These are phyloP conservation scores for Pyrenula massariospora DNA, from an alignment of 495 filamentous ascomycete species.

Conservation along the genomic window DNA sequence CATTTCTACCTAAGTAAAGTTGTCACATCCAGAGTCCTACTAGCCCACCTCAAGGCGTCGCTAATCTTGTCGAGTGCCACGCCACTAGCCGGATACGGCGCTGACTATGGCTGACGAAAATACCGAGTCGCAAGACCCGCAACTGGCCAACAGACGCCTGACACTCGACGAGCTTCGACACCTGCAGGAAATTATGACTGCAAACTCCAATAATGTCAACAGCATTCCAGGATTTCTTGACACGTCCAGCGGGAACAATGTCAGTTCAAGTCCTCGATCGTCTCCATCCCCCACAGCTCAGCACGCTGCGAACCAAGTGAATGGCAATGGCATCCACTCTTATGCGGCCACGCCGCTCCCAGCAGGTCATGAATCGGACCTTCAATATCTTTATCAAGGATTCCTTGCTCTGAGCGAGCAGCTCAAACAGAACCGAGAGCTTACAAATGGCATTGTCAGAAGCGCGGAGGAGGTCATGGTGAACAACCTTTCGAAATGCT, in stretches of 20 bases:
- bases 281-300: slow-evolving; percentile 22
- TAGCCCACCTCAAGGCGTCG: too few species aligned
- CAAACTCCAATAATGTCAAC: background rate
- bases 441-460: slow-evolving; percentile 60
- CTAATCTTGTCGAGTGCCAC: background rate
- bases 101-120: background rate
- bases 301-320: slow-evolving; percentile 31
- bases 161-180: background rate
- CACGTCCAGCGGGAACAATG: background rate
- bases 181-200: background rate
- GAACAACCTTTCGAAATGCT: slow-evolving; percentile 5
- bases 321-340: slow-evolving; percentile 44
- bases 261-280: slow-evolving; percentile 15
- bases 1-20: too few species aligned
- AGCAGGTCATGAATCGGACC: slow-evolving; percentile 77
- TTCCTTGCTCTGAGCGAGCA: slow-evolving; percentile 69
- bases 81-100: background rate
- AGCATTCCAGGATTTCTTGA: background rate
- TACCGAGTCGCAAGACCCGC: background rate
- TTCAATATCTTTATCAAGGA: slow-evolving; percentile 75
- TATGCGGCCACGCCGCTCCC: slow-evolving; percentile 50
- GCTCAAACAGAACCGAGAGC: slow-evolving; percentile 64
- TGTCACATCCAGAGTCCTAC: too few species aligned
- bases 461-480: slow-evolving; percentile 53
- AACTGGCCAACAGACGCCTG: background rate